Evolutionary conservation across 2,329 filamentous ascomycete genomes (phyloP).

Genomic region (Trichoderma sp.): DNA sequence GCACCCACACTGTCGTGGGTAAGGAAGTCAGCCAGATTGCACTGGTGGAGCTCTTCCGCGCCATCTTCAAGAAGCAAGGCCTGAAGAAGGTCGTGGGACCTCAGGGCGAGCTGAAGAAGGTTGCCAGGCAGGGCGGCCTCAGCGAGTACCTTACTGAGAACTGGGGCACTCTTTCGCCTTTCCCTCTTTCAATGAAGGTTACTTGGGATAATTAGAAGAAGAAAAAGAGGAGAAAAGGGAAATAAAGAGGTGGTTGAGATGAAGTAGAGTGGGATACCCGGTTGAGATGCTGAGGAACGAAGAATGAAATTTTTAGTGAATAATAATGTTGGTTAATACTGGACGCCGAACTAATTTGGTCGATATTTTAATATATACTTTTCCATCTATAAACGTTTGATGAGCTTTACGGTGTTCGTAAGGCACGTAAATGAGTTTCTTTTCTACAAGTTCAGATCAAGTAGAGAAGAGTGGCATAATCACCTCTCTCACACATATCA

Average conservation of each 20-base stretch:
- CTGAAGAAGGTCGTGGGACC: conserved; percentile 64
- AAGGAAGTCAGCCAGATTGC: conserved; percentile 63
- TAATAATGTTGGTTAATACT: neutral
- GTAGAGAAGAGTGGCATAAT: neutral
- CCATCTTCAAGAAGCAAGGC: conserved; percentile 63
- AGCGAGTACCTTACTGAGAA: conserved; percentile 69
- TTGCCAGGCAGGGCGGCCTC: conserved; percentile 58
- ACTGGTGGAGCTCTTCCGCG: conserved; percentile 69
- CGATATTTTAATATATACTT: neutral
- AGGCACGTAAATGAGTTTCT: neutral
- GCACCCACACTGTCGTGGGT: conserved; percentile 66
- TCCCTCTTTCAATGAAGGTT: conserved; percentile 59
- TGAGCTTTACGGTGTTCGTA: neutral
- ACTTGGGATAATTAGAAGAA: conserved; percentile 49
- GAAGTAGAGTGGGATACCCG: neutral
- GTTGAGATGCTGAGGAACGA: neutral
- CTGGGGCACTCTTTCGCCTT: conserved; percentile 55
- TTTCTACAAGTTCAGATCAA: neutral
- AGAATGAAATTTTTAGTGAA: neutral
- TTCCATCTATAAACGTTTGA: neutral
- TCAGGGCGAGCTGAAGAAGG: conserved; percentile 70
- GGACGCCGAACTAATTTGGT: neutral
- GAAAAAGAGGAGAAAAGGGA: too few species aligned
- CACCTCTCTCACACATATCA: neutral
- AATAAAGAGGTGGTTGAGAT: neutral